Evolutionary conservation across 192 early-diverging fungal species (phyloP), one percentile per base, ranked within the genome.

Genomic region (Coemansia asiatica): DNA sequence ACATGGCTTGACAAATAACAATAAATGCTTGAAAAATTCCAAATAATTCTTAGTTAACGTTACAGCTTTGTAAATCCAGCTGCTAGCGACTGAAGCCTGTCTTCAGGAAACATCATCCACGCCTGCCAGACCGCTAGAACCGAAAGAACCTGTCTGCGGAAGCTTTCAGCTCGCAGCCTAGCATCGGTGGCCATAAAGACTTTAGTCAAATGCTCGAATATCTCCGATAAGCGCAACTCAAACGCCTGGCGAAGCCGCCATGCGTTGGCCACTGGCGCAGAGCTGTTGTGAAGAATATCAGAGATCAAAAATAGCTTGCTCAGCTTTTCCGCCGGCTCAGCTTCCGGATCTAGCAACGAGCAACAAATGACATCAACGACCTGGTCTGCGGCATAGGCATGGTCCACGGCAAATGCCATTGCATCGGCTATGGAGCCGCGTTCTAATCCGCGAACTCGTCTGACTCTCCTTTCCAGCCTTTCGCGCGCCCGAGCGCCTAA

Each of bases 271-370:
- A 94, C 81, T 1, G 85, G 84, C 16, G 90, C 85, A 51, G 88
- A 83, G 63, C 90, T 87, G 71, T 96, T 97, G 69, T 92, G 90
- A n/a, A 97, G 83, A 23, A 97, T 87, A 60, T 97, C 95, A 0
- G 90, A 92, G n/a, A 96, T 85, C 15, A 96, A 74, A 63, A 89
- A 88, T n/a, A 97, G 76, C 47, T 90, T 82, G 1, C 90, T 85
- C 26, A 95, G 67, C 66, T 92, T 91, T 12, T 77, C 76, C 19
- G 83, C 68, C 46, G 90, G 81, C 15, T 87, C 81, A 0, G 91
- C 88, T 15, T 61, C 70, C 1, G 82, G 64, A 6, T 87, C 57
- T 18, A 88, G 58, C 60, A 95, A 76, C 28, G 90, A 81, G 28
- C 72, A 71, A 22, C 83, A 79, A 1, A 95, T 68, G 21, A 91